A percentile compares a stretch with the other conserved stretches of the same genome.
phyloP scores from a whole-genome alignment of 495 filamentous ascomycete genomes.

The Hyaloscypha hepaticicola region DNA sequence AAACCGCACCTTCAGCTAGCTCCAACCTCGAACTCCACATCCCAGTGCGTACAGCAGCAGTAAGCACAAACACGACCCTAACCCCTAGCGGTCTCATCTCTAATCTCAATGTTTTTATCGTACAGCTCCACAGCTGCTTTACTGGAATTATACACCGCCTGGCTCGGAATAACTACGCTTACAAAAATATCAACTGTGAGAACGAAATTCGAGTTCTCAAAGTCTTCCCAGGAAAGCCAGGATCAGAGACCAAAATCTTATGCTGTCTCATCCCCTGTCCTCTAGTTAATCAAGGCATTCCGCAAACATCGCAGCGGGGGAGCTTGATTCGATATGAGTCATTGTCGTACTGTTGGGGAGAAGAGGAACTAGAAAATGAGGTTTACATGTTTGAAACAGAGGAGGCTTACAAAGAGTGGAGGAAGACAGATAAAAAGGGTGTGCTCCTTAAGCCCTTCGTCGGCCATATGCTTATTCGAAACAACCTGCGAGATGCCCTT shows the following conservation, averaged over 20 bases:
- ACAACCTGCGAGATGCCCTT: neutral
- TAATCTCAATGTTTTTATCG: conserved; percentile 58
- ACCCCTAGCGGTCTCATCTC: conserved; percentile 51
- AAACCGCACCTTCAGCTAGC: neutral
- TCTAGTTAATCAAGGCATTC: too few species aligned
- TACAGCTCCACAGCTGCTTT: conserved; percentile 65
- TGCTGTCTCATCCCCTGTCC: too few species aligned
- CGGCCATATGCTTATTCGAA: neutral
- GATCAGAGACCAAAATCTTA: too few species aligned
- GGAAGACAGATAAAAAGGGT: too few species aligned
- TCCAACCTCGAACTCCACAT: neutral
- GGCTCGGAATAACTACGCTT: conserved; percentile 6
- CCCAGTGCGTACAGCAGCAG: conserved; percentile 18
- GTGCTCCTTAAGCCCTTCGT: too few species aligned
- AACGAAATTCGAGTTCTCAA: neutral
- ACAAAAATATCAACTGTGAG: neutral
- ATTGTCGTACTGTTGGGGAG: neutral
- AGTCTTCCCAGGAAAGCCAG: too few species aligned
- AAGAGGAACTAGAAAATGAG: conserved; percentile 4
- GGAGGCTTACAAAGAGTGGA: neutral
- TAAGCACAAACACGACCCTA: conserved; percentile 35
- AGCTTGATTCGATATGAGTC: too few species aligned
- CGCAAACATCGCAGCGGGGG: too few species aligned
- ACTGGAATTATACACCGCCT: conserved; percentile 57
- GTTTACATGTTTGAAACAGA: neutral